Evolutionary conservation across 2,329 filamentous ascomycete genomes (phyloP), one percentile per base, ranked within the genome.

Genomic region (Nectriaceae sp.): DNA sequence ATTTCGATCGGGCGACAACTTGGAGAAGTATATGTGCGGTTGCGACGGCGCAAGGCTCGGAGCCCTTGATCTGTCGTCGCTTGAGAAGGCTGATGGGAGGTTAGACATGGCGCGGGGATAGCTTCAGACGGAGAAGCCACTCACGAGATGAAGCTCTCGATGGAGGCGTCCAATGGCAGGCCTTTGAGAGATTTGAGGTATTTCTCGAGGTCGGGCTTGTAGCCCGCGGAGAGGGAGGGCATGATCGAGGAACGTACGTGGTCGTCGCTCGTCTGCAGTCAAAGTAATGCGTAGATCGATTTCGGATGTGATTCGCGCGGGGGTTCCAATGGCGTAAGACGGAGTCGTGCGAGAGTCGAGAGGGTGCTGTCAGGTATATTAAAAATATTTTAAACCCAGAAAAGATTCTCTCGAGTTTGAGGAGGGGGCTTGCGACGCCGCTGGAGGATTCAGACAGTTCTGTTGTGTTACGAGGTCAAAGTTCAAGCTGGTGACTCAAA

Each of bases 11-110:
- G 26, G 89, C 89, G 43, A 99, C 89, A 19, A 97, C 89, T 52
- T 90, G 88, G 43, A 91, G 82, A 37, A 99, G 84, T 21, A 97
- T 84, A 61, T 95, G 88, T 19, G 92, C 89, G 3, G 93, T 97
- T 52, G 92, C 92, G 50, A 94, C 84, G 48, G 94, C 94, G 72
- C 92, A 97, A 68, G 89, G 84, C 69, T 94, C 85, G 40, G 92
- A 90, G 57, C 90, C 90, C 53, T 83, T 84, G 64, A 99, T 96
- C 67, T 97, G 93, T 61, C 92, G 81, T 67, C 92, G 81, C 71
- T 96, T 97, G 56, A 99, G 81, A 18, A 97, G 84, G 44, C 90
- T 94, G 43, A 29, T 33, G n/a, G n/a, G n/a, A n/a, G n/a, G n/a
- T n/a, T n/a, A 31, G 46, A 52, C 33, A 16, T 6, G 37, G 16